These are phyloP conservation scores for Xylariaceae sp. DNA, from an alignment of 2,329 filamentous ascomycete species.

Conservation along the genomic window DNA sequence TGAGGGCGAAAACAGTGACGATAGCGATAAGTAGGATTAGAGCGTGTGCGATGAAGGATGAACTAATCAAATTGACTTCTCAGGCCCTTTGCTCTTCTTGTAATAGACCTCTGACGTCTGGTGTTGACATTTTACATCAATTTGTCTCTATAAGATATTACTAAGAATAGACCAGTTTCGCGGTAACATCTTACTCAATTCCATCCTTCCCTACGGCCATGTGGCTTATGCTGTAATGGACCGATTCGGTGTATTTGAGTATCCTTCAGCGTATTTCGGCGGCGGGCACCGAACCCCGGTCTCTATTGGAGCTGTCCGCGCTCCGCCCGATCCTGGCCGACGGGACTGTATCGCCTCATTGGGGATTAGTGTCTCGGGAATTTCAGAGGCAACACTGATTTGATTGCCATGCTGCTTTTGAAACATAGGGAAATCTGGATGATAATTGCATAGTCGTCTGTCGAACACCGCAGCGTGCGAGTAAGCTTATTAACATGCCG, in stretches of 20 bases:
- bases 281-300: conserved; percentile 11
- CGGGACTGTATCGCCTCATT: too few relatives aligned
- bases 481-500: conserved; percentile 1
- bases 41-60: too few relatives aligned
- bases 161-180: background rate
- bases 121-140: conserved; percentile 1
- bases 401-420: too few relatives aligned
- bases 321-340: conserved; percentile 6
- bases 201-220: background rate
- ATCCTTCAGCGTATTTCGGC: conserved; percentile 6
- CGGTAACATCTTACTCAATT: background rate
- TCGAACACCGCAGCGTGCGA: background rate
- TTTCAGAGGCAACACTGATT: too few relatives aligned
- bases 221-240: background rate
- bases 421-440: too few relatives aligned
- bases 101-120: background rate
- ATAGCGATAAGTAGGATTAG: too few relatives aligned
- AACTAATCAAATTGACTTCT: too few relatives aligned
- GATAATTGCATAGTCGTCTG: conserved; percentile 5
- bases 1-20: too few relatives aligned
- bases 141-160: conserved; percentile 6
- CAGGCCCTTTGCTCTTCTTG: too few relatives aligned
- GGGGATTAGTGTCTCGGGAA: too few relatives aligned
- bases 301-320: background rate
- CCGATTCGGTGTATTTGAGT: background rate